A percentile compares a stretch with the other conserved stretches of the same genome.
phyloP scores from a whole-genome alignment of 2,329 filamentous ascomycete species.

The Pezicula rhizophila region DNA sequence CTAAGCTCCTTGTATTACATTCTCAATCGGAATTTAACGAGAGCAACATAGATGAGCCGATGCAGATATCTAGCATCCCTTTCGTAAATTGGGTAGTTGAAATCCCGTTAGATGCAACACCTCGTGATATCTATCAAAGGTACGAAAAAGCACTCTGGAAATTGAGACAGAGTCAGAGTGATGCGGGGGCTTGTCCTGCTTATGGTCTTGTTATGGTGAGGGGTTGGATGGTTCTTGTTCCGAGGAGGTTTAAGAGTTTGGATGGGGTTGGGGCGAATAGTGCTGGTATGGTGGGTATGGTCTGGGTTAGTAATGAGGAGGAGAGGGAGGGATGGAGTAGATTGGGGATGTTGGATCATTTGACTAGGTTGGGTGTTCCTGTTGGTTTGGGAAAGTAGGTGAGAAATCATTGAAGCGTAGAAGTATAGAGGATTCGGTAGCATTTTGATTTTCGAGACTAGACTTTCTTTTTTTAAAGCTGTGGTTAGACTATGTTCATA shows the following conservation, averaged over 20 bases:
- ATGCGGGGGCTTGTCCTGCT: constrained; percentile 2
- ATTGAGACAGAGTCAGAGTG: too few relatives aligned
- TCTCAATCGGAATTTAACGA: neutral
- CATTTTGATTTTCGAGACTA: too few relatives aligned
- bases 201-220: constrained; percentile 30
- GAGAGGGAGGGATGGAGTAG: constrained; percentile 22
- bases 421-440: too few relatives aligned
- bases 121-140: constrained; percentile 5
- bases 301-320: constrained; percentile 22
- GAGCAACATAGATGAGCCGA: neutral
- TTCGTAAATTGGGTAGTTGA: constrained; percentile 3
- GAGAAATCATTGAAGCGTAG: too few relatives aligned
- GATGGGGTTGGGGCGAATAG: constrained; percentile 26
- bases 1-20: too few relatives aligned
- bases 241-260: constrained; percentile 22
- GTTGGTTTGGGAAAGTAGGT: too few relatives aligned
- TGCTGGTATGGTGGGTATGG: constrained; percentile 31
- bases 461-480: too few relatives aligned
- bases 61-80: constrained; percentile 1
- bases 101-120: constrained; percentile 3
- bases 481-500: too few relatives aligned
- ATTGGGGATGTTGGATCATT: constrained; percentile 15
- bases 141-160: constrained; percentile 5
- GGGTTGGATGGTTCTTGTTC: constrained; percentile 29
- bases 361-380: too few relatives aligned